Evolutionary conservation across 2,329 filamentous ascomycete species (phyloP), one percentile per base, ranked within the genome.

Genomic region (Metarhizium sp.): DNA sequence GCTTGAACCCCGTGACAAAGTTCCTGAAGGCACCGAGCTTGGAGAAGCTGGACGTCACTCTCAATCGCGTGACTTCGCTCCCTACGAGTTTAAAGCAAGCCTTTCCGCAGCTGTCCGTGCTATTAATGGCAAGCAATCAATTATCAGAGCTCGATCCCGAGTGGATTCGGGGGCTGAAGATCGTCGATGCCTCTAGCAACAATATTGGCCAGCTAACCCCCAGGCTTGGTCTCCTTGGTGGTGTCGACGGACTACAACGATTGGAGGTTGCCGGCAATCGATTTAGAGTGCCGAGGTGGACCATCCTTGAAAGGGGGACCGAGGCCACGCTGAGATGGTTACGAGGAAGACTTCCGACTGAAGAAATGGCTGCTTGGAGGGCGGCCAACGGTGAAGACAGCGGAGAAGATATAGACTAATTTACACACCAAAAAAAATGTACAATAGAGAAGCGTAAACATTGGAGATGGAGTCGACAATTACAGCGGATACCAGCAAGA

Each of bases 281-380:
- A 36, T 97, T 97, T 72, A 80, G 90, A 36, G 90, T 96, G 36
- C 92, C 92, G 0, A 83, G 88, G 55, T 92, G 87, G 74, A 88
- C 87, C 59, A 80, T 96, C 6, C 73, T 97, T 50, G 88, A 92
- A 58, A 88, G 90, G 59, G 92, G 92, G 0, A 96, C 92, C 0
- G 90, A 95, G 63, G 87, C 89, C 2, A 86, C 90, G 0, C 73
- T 96, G 61, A 78, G 84, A 51, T 96, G 90, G 87, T 70, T 96
- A 52, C 80, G 88, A 58, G 87, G 90, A 32, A 80, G 87, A 55
- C 86, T 95, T 40, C 85, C 88, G 0, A 75, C 78, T 1, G 78
- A 76, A 0, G 80, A 83, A 63, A 81, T 78, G 78, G 76, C 69
- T 0, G 72, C 73, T n/a, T 84, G 80, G 80, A 77, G 71, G 56